Base-by-base conservation (phyloP, 108 stramenopile species). In the Cylindrotheca fusiformis region DNA sequence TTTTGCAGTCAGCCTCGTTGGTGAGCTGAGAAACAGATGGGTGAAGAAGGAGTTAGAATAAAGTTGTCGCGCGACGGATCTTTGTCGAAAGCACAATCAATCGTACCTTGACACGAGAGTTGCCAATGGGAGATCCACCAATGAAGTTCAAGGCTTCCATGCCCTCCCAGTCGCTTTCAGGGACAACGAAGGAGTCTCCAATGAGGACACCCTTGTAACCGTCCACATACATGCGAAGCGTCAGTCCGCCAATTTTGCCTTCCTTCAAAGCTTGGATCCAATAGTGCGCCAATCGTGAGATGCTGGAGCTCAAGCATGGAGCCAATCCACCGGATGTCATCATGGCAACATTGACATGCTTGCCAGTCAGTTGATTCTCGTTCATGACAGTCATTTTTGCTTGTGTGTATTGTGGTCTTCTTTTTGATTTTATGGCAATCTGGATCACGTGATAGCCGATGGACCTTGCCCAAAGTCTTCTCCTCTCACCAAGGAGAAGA, bases 51-150 rank as follows among this genome's bases (percentile, higher is more conserved):
- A 1, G 46, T 62, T 32, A 69, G 58, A 4, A 49, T 17, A 23
- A 32, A 24, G 32, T 52, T 50, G n/a, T n/a, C n/a, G n/a, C n/a
- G n/a, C n/a, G n/a, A n/a, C n/a, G n/a, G n/a, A n/a, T n/a, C n/a
- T n/a, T n/a, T n/a, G n/a, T n/a, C n/a, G n/a, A n/a, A n/a, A n/a
- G n/a, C n/a, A n/a, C n/a, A n/a, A n/a, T n/a, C n/a, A 17, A n/a
- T n/a, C 81, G 53, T 63, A 92, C 91, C 91, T 96, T 96, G 63
- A 96, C 95, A 61, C 95, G 88, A 55, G 90, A 91, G 62, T 93
- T 93, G 31, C 95, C 94, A 57, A 95, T 91, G 23, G 91, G 91
- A 64, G 78, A 81, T 21, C 95, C 95, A 25, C 95, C 95, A 60
- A 93, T 52, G 21, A 77, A 75, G 71, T 93, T 86, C 59, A 93